Base-by-base conservation (phyloP, 768 basidiomycete genomes). In the Tulasnella sp. region DNA sequence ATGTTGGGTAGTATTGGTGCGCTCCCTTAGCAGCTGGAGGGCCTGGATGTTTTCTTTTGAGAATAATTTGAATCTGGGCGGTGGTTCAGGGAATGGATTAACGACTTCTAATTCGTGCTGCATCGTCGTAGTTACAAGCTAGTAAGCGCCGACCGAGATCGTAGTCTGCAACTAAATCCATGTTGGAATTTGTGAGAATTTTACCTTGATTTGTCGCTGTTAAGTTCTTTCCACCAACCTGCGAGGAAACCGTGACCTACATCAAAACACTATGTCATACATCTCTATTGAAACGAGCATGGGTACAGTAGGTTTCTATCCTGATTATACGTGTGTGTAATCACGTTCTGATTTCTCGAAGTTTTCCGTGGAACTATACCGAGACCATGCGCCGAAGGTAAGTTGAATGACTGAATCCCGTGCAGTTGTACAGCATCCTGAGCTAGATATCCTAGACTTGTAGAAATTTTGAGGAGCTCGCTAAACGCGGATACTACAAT, bases 401-500 rank as follows among this genome's bases (percentile, higher is more conserved):
- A 49, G 66, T 58, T 29, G 37, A 45, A 27, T 3, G 10, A 31
- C n/a, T n/a, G n/a, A n/a, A n/a, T n/a, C n/a, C n/a, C n/a, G n/a
- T n/a, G n/a, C n/a, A n/a, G 45, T 32, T 22, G 28, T 29, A 22
- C 34, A 39, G 9, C 27, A 49, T 7, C 19, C 55, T 56, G 44
- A 29, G 22, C 51, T 53, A 53, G 56, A 52, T 33, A 48, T 35
- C 56, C 20, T 53, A 95, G 86, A 92, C 92, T 10, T 95, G 91
- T 70, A 79, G 84, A 65, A 99, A 98, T 72, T 96, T 98, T 66
- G 75, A 79, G 54, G 88, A 91, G 59, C 78, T 98, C 25, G 75
- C 84, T n/a, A 83, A 78, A 62, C 76, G 81, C 53, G 91, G 92
- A 0, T 96, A 95, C 66, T 96, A 96, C 69, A 92, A 90, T 58